phyloP scores from a whole-genome alignment of 805 yeast genomes.

The Pichia pseudocactophila region DNA sequence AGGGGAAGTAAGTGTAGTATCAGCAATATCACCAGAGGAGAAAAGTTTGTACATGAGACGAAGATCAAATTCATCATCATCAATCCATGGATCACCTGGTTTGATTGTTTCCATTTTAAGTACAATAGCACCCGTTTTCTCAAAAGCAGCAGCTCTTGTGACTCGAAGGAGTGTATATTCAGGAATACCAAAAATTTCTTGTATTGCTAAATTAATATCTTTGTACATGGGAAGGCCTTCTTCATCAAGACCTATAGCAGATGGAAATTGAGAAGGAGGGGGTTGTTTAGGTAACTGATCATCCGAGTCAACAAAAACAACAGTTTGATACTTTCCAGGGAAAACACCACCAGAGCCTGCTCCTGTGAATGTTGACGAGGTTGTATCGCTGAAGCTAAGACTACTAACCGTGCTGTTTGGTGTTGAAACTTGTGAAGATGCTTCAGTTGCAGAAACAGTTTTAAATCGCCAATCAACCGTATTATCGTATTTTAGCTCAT shows the following conservation, averaged over 20 bases:
- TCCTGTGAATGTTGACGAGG: not conserved
- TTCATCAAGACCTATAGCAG: slow-evolving; percentile 13
- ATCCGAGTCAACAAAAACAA: slow-evolving; percentile 12
- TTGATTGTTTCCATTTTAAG: slow-evolving; percentile 46
- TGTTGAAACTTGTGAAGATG: not conserved
- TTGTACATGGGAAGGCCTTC: slow-evolving; percentile 14
- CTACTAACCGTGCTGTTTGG: too few relatives aligned
- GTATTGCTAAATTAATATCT: slow-evolving; percentile 39
- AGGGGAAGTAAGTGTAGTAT: not conserved
- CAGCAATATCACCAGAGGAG: slow-evolving; percentile 4
- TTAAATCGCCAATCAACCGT: slow-evolving; percentile 11
- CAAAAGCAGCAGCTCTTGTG: slow-evolving; percentile 46
- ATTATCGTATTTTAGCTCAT: slow-evolving; percentile 7
- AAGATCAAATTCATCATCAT: slow-evolving; percentile 37
- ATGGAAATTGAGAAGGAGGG: slow-evolving; percentile 3
- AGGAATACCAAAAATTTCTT: slow-evolving; percentile 31
- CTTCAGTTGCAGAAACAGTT: slow-evolving; percentile 1
- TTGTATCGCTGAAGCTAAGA: too few relatives aligned
- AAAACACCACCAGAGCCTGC: slow-evolving; percentile 3
- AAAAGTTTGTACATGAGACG: slow-evolving; percentile 8
- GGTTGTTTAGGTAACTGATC: not conserved
- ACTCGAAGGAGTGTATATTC: slow-evolving; percentile 41
- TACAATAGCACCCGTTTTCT: slow-evolving; percentile 41
- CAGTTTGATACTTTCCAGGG: slow-evolving; percentile 15
- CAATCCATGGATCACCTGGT: slow-evolving; percentile 41